Conservation (phyloP, 768 basidiomycete species). For the Rubroboletus pulcherrimus region DNA sequence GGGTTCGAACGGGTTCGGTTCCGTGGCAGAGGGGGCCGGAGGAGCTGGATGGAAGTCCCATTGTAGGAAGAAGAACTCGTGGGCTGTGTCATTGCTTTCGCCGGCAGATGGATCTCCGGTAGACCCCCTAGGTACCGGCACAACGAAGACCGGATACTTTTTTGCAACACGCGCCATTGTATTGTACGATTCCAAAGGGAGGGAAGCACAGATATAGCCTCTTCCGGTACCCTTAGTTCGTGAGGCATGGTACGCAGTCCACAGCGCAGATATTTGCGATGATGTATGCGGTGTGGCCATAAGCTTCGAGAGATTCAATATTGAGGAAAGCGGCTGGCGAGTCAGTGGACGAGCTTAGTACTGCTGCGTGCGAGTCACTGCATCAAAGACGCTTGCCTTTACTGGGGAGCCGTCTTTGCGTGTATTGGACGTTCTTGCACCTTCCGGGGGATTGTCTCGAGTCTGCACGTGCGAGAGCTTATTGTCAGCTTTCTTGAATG, state of each 20-base stretch:
- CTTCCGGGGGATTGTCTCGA: background rate
- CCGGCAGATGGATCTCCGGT: conserved; percentile 23
- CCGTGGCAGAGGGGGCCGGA: conserved; percentile 45
- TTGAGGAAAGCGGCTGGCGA: conserved; percentile 68
- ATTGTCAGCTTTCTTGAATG: conserved; percentile 11
- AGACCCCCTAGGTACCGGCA: conserved; percentile 67
- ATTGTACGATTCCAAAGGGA: conserved; percentile 69
- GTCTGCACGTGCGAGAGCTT: conserved; percentile 8
- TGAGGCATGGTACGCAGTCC: conserved; percentile 86
- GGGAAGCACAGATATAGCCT: conserved; percentile 79
- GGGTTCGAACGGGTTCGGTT: conserved; percentile 43
- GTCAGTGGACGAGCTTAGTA: background rate
- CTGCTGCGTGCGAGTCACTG: background rate
- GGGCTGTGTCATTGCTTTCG: conserved; percentile 39
- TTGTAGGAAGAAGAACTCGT: conserved; percentile 84
- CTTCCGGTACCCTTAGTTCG: conserved; percentile 77
- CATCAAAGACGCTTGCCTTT: conserved; percentile 40
- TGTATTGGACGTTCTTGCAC: conserved; percentile 9
- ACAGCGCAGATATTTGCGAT: conserved; percentile 74
- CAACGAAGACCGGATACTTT: conserved; percentile 73
- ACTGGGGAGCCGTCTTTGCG: conserved; percentile 68
- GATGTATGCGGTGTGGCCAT: conserved; percentile 64
- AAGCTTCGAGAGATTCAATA: conserved; percentile 74
- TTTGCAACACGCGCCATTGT: conserved; percentile 62
- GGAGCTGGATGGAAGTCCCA: conserved; percentile 85